Evolutionary conservation across 495 filamentous ascomycete species (phyloP).

Genomic region (Recurvomyces mirabilis): DNA sequence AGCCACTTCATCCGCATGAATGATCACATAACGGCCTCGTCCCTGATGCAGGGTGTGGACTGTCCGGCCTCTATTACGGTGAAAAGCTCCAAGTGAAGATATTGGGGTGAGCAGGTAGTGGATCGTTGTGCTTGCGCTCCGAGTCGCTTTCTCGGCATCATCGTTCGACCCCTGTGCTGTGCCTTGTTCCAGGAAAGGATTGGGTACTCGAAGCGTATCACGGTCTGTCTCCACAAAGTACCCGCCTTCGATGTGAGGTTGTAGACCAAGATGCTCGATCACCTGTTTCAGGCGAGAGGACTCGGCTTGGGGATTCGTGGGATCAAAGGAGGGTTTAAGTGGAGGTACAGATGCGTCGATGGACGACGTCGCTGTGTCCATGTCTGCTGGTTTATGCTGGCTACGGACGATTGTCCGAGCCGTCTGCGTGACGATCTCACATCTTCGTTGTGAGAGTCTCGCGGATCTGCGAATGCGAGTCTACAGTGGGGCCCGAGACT

Average conservation of each 20-base stretch:
- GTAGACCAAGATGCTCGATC: conserved; percentile 37
- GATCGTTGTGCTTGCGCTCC: conserved; percentile 43
- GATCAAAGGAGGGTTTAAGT: conserved; percentile 21
- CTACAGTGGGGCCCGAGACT: too few species aligned
- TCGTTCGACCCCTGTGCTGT: too few species aligned
- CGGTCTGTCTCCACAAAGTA: conserved; percentile 56
- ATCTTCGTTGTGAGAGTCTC: too few species aligned
- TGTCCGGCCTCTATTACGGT: conserved; percentile 47
- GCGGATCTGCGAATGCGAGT: too few species aligned
- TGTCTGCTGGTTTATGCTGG: not conserved
- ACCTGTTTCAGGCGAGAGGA: conserved; percentile 29
- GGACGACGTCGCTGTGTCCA: conserved; percentile 5
- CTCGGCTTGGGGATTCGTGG: conserved; percentile 26
- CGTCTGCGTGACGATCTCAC: too few species aligned
- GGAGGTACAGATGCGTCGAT: conserved; percentile 13
- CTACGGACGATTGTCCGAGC: too few species aligned
- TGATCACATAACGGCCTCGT: conserved; percentile 49
- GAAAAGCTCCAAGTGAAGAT: conserved; percentile 46
- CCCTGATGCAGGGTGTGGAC: conserved; percentile 52
- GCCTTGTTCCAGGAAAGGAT: conserved; percentile 33
- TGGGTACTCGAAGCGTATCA: conserved; percentile 37
- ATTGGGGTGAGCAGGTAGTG: conserved; percentile 51
- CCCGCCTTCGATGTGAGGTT: conserved; percentile 51
- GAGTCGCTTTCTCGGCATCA: conserved; percentile 27
- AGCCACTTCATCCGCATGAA: conserved; percentile 40